Evolutionary conservation across 2,329 filamentous ascomycete species (phyloP).

Genomic region (Xylariomycetidae sp.): DNA sequence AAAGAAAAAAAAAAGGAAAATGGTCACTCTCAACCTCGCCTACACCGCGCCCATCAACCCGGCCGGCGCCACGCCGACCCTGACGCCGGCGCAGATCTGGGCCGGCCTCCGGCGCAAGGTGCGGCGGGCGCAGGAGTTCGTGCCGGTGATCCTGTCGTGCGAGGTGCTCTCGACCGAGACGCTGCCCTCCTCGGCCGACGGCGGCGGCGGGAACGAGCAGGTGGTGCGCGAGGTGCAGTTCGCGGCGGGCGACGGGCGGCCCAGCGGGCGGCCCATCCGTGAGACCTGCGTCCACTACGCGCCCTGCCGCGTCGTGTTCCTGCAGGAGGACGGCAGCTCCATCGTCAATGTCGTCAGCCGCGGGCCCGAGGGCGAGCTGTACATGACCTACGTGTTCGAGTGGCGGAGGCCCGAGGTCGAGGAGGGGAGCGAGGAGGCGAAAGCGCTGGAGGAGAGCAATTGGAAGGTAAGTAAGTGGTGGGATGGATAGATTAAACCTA

Average conservation of each 20-base stretch:
- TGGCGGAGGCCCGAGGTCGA: conserved; percentile 27
- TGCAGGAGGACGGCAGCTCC: conserved; percentile 31
- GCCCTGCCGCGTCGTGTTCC: conserved; percentile 30
- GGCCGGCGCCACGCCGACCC: conserved; percentile 18
- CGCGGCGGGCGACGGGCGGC: conserved; percentile 8
- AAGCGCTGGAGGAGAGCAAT: conserved; percentile 19
- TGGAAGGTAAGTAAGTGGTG: conserved; percentile 17
- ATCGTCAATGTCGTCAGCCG: conserved; percentile 30
- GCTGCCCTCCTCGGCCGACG: conserved; percentile 3
- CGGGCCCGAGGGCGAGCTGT: conserved; percentile 22
- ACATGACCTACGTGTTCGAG: conserved; percentile 33
- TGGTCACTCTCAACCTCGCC: conserved; percentile 30
- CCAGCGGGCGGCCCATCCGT: conserved; percentile 11
- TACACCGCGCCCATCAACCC: conserved; percentile 34
- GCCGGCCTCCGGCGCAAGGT: conserved; percentile 32
- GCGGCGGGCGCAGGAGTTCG: conserved; percentile 30
- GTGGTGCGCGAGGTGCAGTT: conserved; percentile 28
- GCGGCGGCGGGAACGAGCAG: conserved; percentile 20
- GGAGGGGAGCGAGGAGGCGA: conserved; percentile 22
- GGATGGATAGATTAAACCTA: background rate
- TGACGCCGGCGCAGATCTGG: conserved; percentile 31
- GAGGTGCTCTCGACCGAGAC: conserved; percentile 26
- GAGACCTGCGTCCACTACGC: conserved; percentile 28
- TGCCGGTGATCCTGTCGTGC: conserved; percentile 30
- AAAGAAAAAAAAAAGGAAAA: conserved; percentile 13